Base-by-base conservation (phyloP, 257 asterid species). In the Penstemon newberryi region DNA sequence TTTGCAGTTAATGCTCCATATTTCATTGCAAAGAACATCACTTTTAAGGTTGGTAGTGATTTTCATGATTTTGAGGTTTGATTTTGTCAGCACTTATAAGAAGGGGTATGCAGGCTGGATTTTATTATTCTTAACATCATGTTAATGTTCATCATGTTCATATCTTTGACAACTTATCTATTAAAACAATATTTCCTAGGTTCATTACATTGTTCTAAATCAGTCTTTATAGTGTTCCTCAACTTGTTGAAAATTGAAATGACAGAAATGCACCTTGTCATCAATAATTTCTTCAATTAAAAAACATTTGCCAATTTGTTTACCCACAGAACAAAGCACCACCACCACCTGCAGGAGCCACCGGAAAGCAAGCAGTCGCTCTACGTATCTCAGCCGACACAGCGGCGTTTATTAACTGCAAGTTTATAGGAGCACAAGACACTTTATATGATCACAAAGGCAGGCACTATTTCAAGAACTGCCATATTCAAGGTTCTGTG, bases 321-420 rank as follows among this genome's bases (percentile, higher is more conserved):
- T 7, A 4, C 33, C 5, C 3, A 69, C 91, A 91, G 98, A 92
- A 92, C 79, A 86, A 84, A 64, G 91, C 96, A 0, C 72, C 83
- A 11, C 10, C 87, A 0, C 91, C 96, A 19, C 71, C 88, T 10
- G 72, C 91, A 4, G 98, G 97, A 39, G 96, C 95, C 9, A 64
- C 69, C 3, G 93, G 97, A 7, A 88, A 90, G 82, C 97, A 92
- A 74, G 98, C 95, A 15, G 98, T 90, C 82, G 98, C 98, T 8
- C 84, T 90, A 45, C 83, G 97, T 55, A 92, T 92, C n/a, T 85
- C 98, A 0, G 97, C 85, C 0, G 96, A 90, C 63, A 88, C 81
- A 64, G 96, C 96, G 42, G 92, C 96, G 5, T 92, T 92, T 81
- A 58, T 90, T 70, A 74, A 80, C 70, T 92, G 98, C 89, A 92